Evolutionary conservation across 768 basidiomycete species (phyloP).

Genomic region (Holtermannia corniformis): DNA sequence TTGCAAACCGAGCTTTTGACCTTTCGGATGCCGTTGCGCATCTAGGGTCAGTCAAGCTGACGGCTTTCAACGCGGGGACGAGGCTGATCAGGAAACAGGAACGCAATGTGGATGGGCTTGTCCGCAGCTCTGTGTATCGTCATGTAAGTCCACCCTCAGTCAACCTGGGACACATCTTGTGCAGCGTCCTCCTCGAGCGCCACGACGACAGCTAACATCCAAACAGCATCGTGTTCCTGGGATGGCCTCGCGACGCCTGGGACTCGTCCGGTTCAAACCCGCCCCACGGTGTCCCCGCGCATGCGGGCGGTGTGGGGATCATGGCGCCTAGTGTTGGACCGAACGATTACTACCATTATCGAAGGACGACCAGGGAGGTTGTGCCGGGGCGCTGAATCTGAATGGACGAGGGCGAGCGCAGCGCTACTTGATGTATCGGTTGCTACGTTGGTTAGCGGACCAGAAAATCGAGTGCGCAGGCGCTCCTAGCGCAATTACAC

Average conservation of each 20-base stretch:
- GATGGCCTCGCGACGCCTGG: slow-evolving; percentile 37
- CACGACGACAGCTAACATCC: no score
- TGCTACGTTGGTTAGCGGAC: no score
- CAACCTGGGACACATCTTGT: no score
- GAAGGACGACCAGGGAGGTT: slow-evolving; percentile 39
- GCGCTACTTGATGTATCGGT: no score
- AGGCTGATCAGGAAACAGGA: no score
- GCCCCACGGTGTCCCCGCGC: slow-evolving; percentile 12
- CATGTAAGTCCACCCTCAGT: slow-evolving; percentile 35
- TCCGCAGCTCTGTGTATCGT: slow-evolving; percentile 23
- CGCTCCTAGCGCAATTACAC: no score
- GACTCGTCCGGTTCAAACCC: slow-evolving; percentile 3
- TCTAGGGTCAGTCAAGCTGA: slow-evolving; percentile 27
- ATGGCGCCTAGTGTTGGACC: slow-evolving; percentile 9
- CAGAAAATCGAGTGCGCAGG: no score
- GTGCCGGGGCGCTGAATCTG: slow-evolving; percentile 4
- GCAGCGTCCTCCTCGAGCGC: not conserved
- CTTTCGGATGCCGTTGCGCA: slow-evolving; percentile 13
- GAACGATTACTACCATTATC: slow-evolving; percentile 40
- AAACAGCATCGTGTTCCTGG: slow-evolving; percentile 23
- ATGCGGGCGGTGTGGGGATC: slow-evolving; percentile 12
- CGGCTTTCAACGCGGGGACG: no score
- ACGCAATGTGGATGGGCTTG: slow-evolving; percentile 41
- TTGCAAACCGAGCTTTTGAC: slow-evolving; percentile 31
- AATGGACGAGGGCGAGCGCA: no score